Conservation (phyloP, 345 rosid genomes). For the Camelina laxa region DNA sequence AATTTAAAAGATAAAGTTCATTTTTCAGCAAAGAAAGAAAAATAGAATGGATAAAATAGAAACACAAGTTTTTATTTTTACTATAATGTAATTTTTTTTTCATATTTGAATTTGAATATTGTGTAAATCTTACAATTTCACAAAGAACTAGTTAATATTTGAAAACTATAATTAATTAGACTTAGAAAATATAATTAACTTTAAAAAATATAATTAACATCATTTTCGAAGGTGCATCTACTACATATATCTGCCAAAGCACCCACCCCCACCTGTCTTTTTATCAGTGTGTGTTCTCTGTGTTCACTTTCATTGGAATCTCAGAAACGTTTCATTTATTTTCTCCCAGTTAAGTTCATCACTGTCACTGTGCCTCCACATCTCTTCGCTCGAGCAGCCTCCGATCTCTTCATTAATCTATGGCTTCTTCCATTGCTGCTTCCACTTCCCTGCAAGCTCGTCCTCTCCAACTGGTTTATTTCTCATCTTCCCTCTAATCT, state of each 20-base stretch:
- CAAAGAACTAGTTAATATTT: no score
- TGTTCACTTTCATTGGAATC: constrained; percentile 28
- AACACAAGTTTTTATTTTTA: no score
- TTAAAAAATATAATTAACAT: no score
- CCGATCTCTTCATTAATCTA: not conserved
- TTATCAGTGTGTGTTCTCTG: no score
- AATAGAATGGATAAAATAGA: no score
- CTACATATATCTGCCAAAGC: not conserved
- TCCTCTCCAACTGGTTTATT: constrained; percentile 29
- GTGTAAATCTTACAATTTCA: no score
- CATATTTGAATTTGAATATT: no score
- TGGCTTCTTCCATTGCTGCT: constrained; percentile 36
- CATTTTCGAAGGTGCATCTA: constrained; percentile 7
- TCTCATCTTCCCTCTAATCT: not conserved
- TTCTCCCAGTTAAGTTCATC: not conserved
- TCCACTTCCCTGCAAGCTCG: constrained; percentile 5
- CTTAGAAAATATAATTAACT: no score
- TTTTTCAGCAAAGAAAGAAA: no score
- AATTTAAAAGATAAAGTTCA: no score
- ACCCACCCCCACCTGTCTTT: constrained; percentile 14
- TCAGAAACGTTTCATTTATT: constrained; percentile 8
- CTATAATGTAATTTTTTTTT: no score
- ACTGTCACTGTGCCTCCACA: constrained; percentile 2
- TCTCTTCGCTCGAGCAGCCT: constrained; percentile 12
- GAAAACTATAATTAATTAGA: no score